Conservation (phyloP, 2,329 filamentous ascomycete species). For the Xylariaceae sp. region DNA sequence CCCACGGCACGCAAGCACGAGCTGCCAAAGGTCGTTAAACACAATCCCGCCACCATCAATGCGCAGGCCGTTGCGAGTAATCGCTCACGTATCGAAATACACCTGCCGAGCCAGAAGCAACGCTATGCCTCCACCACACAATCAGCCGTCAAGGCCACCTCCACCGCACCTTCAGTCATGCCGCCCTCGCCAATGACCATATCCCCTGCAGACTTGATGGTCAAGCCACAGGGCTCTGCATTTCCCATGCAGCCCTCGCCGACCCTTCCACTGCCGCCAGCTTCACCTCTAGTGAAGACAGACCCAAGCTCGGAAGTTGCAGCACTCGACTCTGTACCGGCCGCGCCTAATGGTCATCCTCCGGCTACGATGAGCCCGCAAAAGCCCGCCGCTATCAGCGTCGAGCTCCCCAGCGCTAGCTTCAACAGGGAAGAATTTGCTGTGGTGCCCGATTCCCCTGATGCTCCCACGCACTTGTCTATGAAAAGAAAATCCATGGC, state of each 20-base stretch:
- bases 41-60: slow-evolving; percentile 30
- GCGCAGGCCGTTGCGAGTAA: slow-evolving; percentile 22
- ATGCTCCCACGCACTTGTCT: slow-evolving; percentile 41
- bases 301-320: slow-evolving; percentile 9
- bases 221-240: slow-evolving; percentile 14
- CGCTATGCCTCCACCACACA: slow-evolving; percentile 14
- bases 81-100: slow-evolving; percentile 22
- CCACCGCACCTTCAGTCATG: slow-evolving; percentile 1
- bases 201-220: slow-evolving; percentile 22
- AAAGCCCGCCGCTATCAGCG: slow-evolving; percentile 29
- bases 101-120: slow-evolving; percentile 20
- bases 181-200: slow-evolving; percentile 20
- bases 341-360: slow-evolving; percentile 6
- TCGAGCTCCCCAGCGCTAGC: slow-evolving; percentile 36
- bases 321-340: slow-evolving; percentile 3
- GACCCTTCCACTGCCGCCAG: slow-evolving; percentile 2
- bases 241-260: slow-evolving; percentile 8
- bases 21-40: slow-evolving; percentile 29
- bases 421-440: slow-evolving; percentile 48
- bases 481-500: slow-evolving; percentile 45
- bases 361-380: slow-evolving; percentile 8
- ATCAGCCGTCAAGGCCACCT: slow-evolving; percentile 10
- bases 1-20: slow-evolving; percentile 24
- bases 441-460: slow-evolving; percentile 37
- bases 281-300: background rate